Conservation (phyloP, 257 asterid species). For the Solanum dulcamara region DNA sequence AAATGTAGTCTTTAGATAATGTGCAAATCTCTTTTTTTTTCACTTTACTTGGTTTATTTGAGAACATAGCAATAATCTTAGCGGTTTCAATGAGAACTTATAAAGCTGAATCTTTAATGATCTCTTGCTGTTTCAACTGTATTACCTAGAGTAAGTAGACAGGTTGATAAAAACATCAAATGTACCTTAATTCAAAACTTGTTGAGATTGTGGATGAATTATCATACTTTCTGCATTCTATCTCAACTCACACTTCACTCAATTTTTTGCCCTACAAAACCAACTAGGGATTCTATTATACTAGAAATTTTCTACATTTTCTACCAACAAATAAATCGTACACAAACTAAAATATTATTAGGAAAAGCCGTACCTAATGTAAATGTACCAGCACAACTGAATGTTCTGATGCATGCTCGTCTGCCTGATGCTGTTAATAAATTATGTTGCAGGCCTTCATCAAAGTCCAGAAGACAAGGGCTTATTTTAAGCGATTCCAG, state of each 20-base stretch:
- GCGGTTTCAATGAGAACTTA: no score
- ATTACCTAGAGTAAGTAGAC: background rate
- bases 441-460: conserved; percentile 38
- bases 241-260: background rate
- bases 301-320: background rate
- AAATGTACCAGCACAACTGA: background rate
- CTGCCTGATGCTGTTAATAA: background rate
- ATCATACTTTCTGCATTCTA: background rate
- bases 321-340: background rate
- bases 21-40: background rate
- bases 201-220: background rate
- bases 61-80: background rate
- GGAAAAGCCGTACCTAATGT: background rate
- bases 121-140: no score
- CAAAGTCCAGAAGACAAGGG: conserved; percentile 55
- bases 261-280: background rate
- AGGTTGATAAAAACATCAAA: background rate
- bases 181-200: background rate
- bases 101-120: no score
- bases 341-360: background rate
- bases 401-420: background rate
- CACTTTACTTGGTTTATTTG: background rate
- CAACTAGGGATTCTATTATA: background rate
- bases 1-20: background rate
- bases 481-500: conserved; percentile 69